phyloP scores from a whole-genome alignment of 2,329 filamentous ascomycete genomes.

The Hypoxylon sp. region DNA sequence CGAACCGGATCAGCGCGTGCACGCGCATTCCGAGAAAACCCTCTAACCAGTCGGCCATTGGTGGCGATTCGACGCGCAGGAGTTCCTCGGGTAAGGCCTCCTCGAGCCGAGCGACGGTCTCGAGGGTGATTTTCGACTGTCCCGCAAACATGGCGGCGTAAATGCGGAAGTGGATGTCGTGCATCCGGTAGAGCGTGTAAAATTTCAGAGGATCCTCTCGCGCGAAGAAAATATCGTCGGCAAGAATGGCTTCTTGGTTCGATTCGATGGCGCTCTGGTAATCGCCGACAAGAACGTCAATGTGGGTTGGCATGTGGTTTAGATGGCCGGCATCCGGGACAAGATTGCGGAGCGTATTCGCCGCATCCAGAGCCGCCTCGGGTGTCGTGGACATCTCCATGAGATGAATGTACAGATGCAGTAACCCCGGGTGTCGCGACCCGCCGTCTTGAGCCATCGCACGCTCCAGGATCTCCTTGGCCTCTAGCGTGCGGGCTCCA shows the following conservation, averaged over 20 bases:
- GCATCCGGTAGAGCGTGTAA: slow-evolving; percentile 80
- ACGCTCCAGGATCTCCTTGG: slow-evolving; percentile 67
- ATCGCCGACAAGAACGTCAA: slow-evolving; percentile 79
- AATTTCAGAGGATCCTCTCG: slow-evolving; percentile 74
- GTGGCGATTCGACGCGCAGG: slow-evolving; percentile 72
- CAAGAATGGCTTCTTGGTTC: slow-evolving; percentile 73
- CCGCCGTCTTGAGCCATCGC: slow-evolving; percentile 64
- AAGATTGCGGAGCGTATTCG: slow-evolving; percentile 71
- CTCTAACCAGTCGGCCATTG: slow-evolving; percentile 85
- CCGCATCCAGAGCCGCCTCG: slow-evolving; percentile 70
- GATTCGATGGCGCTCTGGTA: slow-evolving; percentile 74
- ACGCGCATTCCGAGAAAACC: slow-evolving; percentile 74
- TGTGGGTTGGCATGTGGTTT: slow-evolving; percentile 81
- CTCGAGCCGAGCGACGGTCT: slow-evolving; percentile 71
- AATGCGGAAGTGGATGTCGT: slow-evolving; percentile 80
- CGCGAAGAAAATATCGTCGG: slow-evolving; percentile 74
- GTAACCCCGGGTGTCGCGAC: slow-evolving; percentile 72
- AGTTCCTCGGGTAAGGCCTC: slow-evolving; percentile 71
- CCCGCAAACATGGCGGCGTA: slow-evolving; percentile 85
- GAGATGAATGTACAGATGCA: slow-evolving; percentile 82
- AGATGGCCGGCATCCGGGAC: slow-evolving; percentile 78
- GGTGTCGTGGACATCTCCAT: slow-evolving; percentile 80
- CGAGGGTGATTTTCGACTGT: slow-evolving; percentile 70
- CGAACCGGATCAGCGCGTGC: slow-evolving; percentile 80
- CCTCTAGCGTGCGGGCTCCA: slow-evolving; percentile 68